phyloP scores from a whole-genome alignment of 108 stramenopile species.

The Nannochloropsis salina region DNA sequence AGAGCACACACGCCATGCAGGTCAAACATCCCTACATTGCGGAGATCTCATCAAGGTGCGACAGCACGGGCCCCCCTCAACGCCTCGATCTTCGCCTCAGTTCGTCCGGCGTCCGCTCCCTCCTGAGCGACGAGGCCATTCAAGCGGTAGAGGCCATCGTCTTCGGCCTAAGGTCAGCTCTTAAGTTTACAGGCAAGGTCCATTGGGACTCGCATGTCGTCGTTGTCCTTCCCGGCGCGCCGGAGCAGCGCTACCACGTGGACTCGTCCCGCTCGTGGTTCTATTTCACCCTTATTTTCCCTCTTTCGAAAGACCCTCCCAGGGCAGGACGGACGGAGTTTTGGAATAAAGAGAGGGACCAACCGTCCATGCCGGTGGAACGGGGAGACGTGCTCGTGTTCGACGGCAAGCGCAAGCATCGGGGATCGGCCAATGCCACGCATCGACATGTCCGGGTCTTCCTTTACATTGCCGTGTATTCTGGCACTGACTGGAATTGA shows the following conservation, averaged over 20 bases:
- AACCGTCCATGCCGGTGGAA: background rate
- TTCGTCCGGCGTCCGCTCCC: background rate
- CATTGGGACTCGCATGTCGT: constrained; percentile 8
- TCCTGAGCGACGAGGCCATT: background rate
- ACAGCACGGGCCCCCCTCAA: constrained; percentile 3
- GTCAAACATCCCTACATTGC: constrained; percentile 20
- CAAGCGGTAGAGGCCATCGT: constrained; percentile 16
- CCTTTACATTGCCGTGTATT: constrained; percentile 3
- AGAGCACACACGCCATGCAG: background rate
- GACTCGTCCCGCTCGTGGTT: constrained; percentile 2
- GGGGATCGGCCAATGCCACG: background rate
- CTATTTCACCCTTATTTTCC: background rate
- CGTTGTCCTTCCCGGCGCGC: background rate
- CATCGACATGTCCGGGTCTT: background rate
- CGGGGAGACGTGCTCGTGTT: background rate
- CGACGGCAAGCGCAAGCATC: background rate
- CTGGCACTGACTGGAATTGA: background rate
- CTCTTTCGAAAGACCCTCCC: background rate
- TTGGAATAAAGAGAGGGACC: background rate
- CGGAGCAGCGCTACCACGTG: background rate
- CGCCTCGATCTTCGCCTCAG: background rate
- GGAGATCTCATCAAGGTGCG: background rate
- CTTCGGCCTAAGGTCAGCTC: background rate
- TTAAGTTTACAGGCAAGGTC: background rate
- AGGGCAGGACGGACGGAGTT: background rate